These are phyloP conservation scores for Coriaria nepalensis DNA, from an alignment of 306 rosid species.

Conservation along the genomic window DNA sequence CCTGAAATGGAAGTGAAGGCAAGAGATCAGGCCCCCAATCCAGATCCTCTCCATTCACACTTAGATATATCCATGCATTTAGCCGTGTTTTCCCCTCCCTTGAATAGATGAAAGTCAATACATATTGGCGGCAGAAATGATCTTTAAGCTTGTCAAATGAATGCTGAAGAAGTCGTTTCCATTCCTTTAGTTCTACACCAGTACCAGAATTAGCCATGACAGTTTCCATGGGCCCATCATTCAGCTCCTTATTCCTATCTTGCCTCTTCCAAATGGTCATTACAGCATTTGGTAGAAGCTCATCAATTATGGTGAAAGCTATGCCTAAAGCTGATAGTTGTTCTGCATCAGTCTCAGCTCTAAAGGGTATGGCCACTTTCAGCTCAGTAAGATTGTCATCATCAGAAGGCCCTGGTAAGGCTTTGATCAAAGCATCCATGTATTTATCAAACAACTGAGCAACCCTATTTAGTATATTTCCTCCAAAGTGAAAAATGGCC, in stretches of 20 bases:
- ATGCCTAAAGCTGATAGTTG: constrained; percentile 80
- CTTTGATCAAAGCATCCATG: constrained; percentile 77
- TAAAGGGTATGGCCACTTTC: constrained; percentile 52
- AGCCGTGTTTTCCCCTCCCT: constrained; percentile 86
- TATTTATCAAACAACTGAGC: constrained; percentile 67
- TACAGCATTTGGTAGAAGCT: constrained; percentile 67
- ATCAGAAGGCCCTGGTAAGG: constrained; percentile 78
- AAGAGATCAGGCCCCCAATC: constrained; percentile 50
- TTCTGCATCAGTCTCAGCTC: constrained; percentile 94
- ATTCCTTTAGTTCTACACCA: constrained; percentile 63
- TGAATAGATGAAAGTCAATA: constrained; percentile 81
- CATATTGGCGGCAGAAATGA: constrained; percentile 87
- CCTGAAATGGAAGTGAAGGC: constrained; percentile 99
- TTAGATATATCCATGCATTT: constrained; percentile 69
- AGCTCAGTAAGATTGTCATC: constrained; percentile 76
- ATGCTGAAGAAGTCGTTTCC: constrained; percentile 90
- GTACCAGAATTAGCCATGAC: constrained; percentile 33
- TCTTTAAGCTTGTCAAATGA: constrained; percentile 91
- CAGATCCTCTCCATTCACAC: constrained; percentile 47
- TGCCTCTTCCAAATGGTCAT: constrained; percentile 54
- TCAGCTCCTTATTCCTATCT: constrained; percentile 39
- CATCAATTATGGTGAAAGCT: constrained; percentile 82
- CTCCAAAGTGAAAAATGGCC: constrained; percentile 69
- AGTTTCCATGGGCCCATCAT: constrained; percentile 35
- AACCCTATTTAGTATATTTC: constrained; percentile 55